Conservation (phyloP, 495 filamentous ascomycete species). For the Penicillium canariense region DNA sequence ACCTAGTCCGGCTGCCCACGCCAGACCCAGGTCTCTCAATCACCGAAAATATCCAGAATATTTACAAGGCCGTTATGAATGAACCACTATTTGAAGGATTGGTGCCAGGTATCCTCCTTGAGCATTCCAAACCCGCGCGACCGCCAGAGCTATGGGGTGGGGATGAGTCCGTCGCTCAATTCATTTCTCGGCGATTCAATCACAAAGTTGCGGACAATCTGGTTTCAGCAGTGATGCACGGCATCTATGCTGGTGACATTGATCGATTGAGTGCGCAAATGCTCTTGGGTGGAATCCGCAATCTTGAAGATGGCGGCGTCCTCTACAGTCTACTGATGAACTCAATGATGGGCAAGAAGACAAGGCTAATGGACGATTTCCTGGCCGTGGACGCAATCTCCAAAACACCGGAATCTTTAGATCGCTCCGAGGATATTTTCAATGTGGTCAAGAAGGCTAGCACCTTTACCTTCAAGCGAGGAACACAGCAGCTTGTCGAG, state of each 20-base stretch:
- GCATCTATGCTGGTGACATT: constrained; percentile 92
- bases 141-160: constrained; percentile 19
- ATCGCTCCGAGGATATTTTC: constrained; percentile 1
- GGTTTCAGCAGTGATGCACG: constrained; percentile 76
- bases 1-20: constrained; percentile 68
- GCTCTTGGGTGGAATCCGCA: constrained; percentile 53
- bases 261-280: constrained; percentile 70
- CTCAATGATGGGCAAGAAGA: constrained; percentile 2
- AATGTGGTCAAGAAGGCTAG: constrained; percentile 34
- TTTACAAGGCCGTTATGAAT: constrained; percentile 33
- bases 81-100: constrained; percentile 65
- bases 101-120: constrained; percentile 37
- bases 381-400: constrained; percentile 21
- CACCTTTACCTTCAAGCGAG: constrained; percentile 50
- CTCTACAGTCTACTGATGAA: constrained; percentile 15
- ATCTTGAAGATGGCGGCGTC: constrained; percentile 45
- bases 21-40: constrained; percentile 27
- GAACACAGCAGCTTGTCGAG: constrained; percentile 35
- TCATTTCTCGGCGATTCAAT: constrained; percentile 57
- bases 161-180: constrained; percentile 75
- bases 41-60: constrained; percentile 24
- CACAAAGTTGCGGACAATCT: constrained; percentile 67
- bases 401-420: constrained; percentile 8
- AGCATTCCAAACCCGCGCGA: constrained; percentile 33
- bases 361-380: constrained; percentile 27